phyloP scores from a whole-genome alignment of 805 yeast genomes.

The Ogataea zsoltii region DNA sequence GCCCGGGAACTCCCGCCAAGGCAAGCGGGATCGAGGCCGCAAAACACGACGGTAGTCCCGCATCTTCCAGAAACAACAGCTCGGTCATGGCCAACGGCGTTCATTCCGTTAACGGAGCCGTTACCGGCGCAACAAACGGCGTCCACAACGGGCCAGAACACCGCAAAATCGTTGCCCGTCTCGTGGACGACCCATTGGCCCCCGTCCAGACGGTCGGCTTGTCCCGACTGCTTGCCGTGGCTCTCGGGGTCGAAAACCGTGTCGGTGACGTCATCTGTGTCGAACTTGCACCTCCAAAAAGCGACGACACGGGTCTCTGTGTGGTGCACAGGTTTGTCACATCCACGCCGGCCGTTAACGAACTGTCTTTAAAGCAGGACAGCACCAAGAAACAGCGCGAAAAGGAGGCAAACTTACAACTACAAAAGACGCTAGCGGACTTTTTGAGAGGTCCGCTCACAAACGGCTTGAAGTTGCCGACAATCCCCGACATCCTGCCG shows the following conservation, averaged over 20 bases:
- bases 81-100: constrained; percentile 12
- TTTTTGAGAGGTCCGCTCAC: constrained; percentile 42
- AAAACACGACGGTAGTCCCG: constrained; percentile 3
- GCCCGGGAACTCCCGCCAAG: constrained; percentile 44
- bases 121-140: neutral
- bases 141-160: neutral
- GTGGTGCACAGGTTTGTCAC: constrained; percentile 57
- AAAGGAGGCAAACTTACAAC: constrained; percentile 17
- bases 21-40: constrained; percentile 20
- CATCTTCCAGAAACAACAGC: constrained; percentile 11
- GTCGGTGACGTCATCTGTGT: constrained; percentile 58
- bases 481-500: constrained; percentile 46
- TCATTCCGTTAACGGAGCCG: neutral
- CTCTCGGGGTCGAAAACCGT: constrained; percentile 50
- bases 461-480: constrained; percentile 53
- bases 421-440: constrained; percentile 13
- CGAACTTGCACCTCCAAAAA: constrained; percentile 38
- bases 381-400: constrained; percentile 25
- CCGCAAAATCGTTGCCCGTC: constrained; percentile 48
- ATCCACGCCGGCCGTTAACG: constrained; percentile 36
- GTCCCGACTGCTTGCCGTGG: constrained; percentile 52
- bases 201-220: constrained; percentile 48
- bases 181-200: constrained; percentile 40
- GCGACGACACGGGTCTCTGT: constrained; percentile 27
- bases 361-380: constrained; percentile 35